Conservation (phyloP, 1,284 basidiomycete genomes). For the Marasmius tenuissimus region DNA sequence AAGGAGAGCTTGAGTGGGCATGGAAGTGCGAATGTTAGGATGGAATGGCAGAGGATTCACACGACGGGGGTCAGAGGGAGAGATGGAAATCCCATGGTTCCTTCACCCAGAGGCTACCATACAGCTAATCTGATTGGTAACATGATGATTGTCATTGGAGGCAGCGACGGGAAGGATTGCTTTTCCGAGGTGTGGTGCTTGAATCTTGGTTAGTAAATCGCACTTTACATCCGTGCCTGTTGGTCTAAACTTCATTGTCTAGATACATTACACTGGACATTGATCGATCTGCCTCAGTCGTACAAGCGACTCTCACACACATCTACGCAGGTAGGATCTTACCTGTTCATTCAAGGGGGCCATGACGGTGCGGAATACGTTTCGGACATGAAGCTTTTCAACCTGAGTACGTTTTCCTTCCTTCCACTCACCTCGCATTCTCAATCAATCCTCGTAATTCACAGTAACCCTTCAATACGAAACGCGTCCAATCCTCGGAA, state of each 20-base stretch:
- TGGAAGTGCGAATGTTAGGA: conserved; percentile 29
- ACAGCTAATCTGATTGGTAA: conserved; percentile 86
- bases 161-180: conserved; percentile 76
- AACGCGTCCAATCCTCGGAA: conserved; percentile 60
- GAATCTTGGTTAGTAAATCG: conserved; percentile 65
- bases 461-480: conserved; percentile 36
- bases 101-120: conserved; percentile 83
- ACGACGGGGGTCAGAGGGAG: conserved; percentile 35
- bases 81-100: conserved; percentile 30
- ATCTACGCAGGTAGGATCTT: conserved; percentile 90
- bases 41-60: conserved; percentile 67
- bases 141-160: conserved; percentile 82
- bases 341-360: conserved; percentile 87
- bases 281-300: conserved; percentile 46
- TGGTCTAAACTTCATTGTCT: conserved; percentile 3
- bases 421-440: conserved; percentile 2
- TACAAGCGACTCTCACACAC: conserved; percentile 84
- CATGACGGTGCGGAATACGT: conserved; percentile 82
- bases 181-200: conserved; percentile 89
- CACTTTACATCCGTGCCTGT: conserved; percentile 1
- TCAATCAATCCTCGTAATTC: neutral
- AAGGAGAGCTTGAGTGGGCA: conserved; percentile 4
- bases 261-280: conserved; percentile 77
- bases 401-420: conserved; percentile 61
- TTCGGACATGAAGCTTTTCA: conserved; percentile 81